A percentile compares a stretch with the other conserved stretches of the same genome.
These are phyloP conservation scores for Sporisorium exsertum DNA, from an alignment of 1,284 basidiomycete species.

Conservation along the genomic window DNA sequence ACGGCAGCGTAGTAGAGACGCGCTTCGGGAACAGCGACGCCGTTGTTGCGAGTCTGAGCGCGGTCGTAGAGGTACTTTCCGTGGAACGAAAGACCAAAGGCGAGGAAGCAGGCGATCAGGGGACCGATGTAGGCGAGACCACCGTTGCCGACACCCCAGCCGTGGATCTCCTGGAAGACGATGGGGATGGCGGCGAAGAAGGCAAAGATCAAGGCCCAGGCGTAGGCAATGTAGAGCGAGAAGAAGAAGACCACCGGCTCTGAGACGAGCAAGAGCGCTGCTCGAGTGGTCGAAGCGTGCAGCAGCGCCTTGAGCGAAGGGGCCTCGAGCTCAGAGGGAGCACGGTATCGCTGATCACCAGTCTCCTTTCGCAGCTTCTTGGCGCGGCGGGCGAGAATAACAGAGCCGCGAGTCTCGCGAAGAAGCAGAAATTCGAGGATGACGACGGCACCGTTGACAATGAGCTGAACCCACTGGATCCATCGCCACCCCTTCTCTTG, in stretches of 20 bases:
- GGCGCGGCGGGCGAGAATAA: constrained; percentile 63
- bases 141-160: constrained; percentile 66
- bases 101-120: constrained; percentile 64
- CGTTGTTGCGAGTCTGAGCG: constrained; percentile 46
- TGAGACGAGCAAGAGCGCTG: constrained; percentile 62
- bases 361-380: constrained; percentile 67
- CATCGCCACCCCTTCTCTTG: constrained; percentile 67
- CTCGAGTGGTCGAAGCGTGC: constrained; percentile 63
- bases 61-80: constrained; percentile 57
- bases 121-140: constrained; percentile 68
- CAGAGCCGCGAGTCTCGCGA: constrained; percentile 68
- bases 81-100: constrained; percentile 60
- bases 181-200: constrained; percentile 68
- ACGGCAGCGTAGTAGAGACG: constrained; percentile 59
- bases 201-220: constrained; percentile 65
- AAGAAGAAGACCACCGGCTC: constrained; percentile 69
- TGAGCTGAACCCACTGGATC: constrained; percentile 67
- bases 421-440: constrained; percentile 66
- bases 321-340: constrained; percentile 68
- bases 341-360: constrained; percentile 65
- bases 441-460: constrained; percentile 63
- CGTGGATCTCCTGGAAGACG: constrained; percentile 67
- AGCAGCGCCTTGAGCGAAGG: constrained; percentile 65
- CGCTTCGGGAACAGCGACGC: constrained; percentile 59
- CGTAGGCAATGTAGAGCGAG: constrained; percentile 65